Evolutionary conservation across 495 filamentous ascomycete genomes (phyloP), one percentile per base, ranked within the genome.

Genomic region (Xylaria cubensis): DNA sequence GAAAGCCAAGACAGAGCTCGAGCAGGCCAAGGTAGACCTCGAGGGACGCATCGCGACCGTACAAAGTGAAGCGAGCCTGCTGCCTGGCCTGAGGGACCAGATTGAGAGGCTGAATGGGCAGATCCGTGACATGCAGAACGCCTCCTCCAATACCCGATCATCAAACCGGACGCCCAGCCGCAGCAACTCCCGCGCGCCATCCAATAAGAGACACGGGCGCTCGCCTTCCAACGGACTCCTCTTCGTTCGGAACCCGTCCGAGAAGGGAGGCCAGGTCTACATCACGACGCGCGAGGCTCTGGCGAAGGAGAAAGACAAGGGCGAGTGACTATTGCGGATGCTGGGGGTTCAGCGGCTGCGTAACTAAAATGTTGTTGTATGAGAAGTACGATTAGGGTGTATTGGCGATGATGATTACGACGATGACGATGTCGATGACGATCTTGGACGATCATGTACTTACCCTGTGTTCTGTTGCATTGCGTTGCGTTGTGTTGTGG

Each of bases 191-290:
- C 73, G 76, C 4, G 66, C 74, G 17, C 53, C 73, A 19, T 19
- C 50, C 6, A 79, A 79, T 2, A 79, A 79, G 71, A 65, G 78
- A 59, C 73, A 74, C 59, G 74, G 71, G 46, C 72, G 72, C 50
- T 76, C 73, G 17, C 72, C 76, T 9, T 75, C 74, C 0, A 62
- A 26, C 62, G 56, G 72, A n/a, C 70, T 78, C 32, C 21, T 80
- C 19, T 80, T 78, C 66, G 76, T 80, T 8, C 75, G 78, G 19
- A 72, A 68, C 73, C 36, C 77, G 19, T 42, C 76, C 9, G 72
- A 72, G 13, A 76, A 77, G 55, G 56, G 66, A 17, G 64, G 74
- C 41, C 51, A 50, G 21, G 69, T 77, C 21, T 74, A 68, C 67
- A 70, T 79, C 63, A 76, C 74, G 29, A 78, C 77, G 17, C 77